Percentiles rank a stretch among this genome's conserved stretches.
phyloP scores from a whole-genome alignment of 192 early-diverging fungal species.

The Gaertneriomyces sp. region DNA sequence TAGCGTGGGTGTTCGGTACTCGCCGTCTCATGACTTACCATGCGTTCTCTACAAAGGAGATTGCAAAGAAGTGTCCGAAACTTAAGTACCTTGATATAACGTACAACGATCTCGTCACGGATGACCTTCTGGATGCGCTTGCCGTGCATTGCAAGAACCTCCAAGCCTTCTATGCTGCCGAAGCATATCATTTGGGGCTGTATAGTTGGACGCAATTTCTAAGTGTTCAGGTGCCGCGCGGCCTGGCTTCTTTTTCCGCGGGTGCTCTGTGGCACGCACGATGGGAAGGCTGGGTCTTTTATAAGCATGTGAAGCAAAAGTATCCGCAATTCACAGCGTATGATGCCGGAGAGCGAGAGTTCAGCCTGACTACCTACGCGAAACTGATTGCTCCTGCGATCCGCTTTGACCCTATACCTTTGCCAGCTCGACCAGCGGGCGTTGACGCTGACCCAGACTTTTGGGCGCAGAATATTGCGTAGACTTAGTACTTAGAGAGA shows the following conservation, averaged over 20 bases:
- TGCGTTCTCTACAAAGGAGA: background rate
- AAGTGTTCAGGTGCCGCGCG: background rate
- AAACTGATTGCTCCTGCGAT: conserved; percentile 5
- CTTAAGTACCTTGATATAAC: conserved; percentile 2
- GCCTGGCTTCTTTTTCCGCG: conserved; percentile 2
- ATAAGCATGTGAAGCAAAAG: background rate
- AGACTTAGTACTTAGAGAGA: too few species aligned
- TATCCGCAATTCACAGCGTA: background rate
- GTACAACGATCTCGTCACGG: conserved; percentile 8
- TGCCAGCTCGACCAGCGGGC: background rate
- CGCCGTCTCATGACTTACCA: background rate
- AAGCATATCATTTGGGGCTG: background rate
- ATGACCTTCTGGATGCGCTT: background rate
- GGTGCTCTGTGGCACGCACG: conserved; percentile 8
- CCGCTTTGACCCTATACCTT: conserved; percentile 10
- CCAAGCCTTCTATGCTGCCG: background rate
- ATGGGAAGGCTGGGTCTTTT: conserved; percentile 1
- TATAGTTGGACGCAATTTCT: background rate
- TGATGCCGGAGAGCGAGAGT: conserved; percentile 1
- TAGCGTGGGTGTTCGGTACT: background rate
- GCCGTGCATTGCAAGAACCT: background rate
- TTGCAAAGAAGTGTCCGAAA: background rate
- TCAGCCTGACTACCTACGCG: background rate
- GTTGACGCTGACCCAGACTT: background rate
- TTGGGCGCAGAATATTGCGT: background rate